phyloP scores from a whole-genome alignment of 176 grass and related monocot genomes.

The Hordeum marinum region DNA sequence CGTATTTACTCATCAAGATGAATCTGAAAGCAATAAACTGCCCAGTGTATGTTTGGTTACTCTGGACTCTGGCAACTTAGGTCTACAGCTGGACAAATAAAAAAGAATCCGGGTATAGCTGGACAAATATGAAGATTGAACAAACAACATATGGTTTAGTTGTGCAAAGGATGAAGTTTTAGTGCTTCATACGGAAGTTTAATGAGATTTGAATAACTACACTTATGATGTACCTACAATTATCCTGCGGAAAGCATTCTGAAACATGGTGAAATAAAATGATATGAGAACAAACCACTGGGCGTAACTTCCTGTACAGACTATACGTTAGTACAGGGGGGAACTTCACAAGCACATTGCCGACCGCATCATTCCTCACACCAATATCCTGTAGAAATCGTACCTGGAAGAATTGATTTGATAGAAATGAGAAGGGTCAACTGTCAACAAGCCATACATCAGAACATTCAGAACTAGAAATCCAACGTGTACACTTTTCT shows the following conservation, averaged over 20 bases:
- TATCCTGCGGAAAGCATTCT: slow-evolving; percentile 7
- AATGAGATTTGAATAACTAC: not conserved
- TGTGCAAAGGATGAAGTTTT: not conserved
- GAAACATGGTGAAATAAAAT: not conserved
- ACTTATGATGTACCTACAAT: not conserved
- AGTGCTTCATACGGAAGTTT: not conserved
- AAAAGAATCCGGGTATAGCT: no score
- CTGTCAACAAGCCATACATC: not conserved
- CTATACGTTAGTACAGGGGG: slow-evolving; percentile 74
- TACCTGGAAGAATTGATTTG: slow-evolving; percentile 48
- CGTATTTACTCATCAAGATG: not conserved
- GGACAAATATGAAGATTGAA: not conserved
- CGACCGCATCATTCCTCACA: slow-evolving; percentile 70
- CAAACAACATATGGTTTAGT: not conserved
- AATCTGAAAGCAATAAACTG: no score
- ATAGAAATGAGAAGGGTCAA: slow-evolving; percentile 13
- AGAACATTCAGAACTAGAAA: not conserved
- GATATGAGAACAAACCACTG: slow-evolving; percentile 63
- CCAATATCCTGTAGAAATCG: slow-evolving; percentile 88
- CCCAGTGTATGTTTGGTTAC: not conserved
- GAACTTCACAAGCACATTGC: slow-evolving; percentile 83
- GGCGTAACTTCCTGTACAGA: slow-evolving; percentile 90
- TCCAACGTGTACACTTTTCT: not conserved
- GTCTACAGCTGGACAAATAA: no score
- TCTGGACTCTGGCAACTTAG: not conserved